Base-by-base conservation (phyloP, 805 yeast species). In the Naumovozyma castellii region DNA sequence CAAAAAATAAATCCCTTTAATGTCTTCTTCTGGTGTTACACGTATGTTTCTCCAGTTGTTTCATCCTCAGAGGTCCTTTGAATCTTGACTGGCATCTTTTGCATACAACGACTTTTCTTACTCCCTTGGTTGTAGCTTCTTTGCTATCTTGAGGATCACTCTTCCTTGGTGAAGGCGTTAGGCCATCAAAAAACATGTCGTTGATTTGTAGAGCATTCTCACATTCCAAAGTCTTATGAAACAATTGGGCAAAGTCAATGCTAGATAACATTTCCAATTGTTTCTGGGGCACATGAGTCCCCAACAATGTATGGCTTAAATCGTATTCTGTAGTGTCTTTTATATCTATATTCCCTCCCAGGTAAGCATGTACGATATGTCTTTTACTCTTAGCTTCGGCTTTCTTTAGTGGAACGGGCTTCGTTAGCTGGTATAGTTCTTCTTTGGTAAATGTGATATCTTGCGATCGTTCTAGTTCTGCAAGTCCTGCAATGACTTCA, bases 171-270 rank as follows among this genome's bases (percentile, higher is more conserved):
- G 8, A 5, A 29, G 14, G 14, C 5, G 13, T 5, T 14, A 14
- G 5, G 15, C 43, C 47, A 4, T 45, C 51, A 16, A 47, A 46
- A 17, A 53, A 48, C 2, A 50, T 27, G 18, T 54, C 60, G 32
- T 53, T 49, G 2, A 50, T 47, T 30, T 53, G 53, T n/a, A 54
- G 31, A 2, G 61, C 56, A 32, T 51, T 43, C 20, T 55, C 57
- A 33, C 59, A 58, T 18, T 57, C 57, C 16, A 58, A 35, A 0
- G 51, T 43, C 27, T 49, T 56, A 32, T 57, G 57, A 42, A 59
- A 59, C 37, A 52, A 55, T 16, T 55, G 56, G 4, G 62, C 60
- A 47, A 59, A 59, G 38, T 59, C 62, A 25, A 53, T 48, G 38
- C 62, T 52, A 0, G 62, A 57, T 5, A 59, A 41, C 2, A 60